Conservation (phyloP, 768 basidiomycete genomes). For the Brasilioporus rufonigricans region DNA sequence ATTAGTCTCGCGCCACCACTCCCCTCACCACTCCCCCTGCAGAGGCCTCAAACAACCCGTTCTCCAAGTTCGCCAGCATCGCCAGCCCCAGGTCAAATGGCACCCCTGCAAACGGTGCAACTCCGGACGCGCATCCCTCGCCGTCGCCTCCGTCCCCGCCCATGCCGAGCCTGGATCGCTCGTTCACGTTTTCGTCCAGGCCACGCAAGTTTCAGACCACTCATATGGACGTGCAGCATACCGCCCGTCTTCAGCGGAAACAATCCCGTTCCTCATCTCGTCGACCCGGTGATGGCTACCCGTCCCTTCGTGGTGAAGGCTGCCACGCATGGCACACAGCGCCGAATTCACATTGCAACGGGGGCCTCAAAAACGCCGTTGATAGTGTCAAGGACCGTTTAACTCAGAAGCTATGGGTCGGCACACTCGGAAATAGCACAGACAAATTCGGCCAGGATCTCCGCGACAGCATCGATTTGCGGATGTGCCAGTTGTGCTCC, state of each 20-base stretch:
- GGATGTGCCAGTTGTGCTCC: slow-evolving; percentile 40
- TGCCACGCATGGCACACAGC: slow-evolving; percentile 44
- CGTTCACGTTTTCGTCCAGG: slow-evolving; percentile 23
- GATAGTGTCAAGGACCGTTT: slow-evolving; percentile 59
- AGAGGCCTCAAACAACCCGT: slow-evolving; percentile 60
- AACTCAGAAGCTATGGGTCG: slow-evolving; percentile 58
- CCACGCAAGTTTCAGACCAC: slow-evolving; percentile 51
- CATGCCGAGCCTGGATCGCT: slow-evolving; percentile 22
- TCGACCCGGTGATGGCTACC: slow-evolving; percentile 33
- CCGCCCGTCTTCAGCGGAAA: slow-evolving; percentile 48
- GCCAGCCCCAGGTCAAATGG: slow-evolving; percentile 20
- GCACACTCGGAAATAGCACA: slow-evolving; percentile 71
- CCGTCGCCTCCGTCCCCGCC: not conserved
- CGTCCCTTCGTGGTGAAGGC: slow-evolving; percentile 29
- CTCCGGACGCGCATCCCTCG: not conserved
- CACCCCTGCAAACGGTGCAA: slow-evolving; percentile 14
- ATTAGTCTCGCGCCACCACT: slow-evolving; percentile 38
- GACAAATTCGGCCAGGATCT: slow-evolving; percentile 60
- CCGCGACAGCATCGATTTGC: slow-evolving; percentile 52
- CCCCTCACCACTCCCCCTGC: slow-evolving; percentile 42
- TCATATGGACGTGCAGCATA: slow-evolving; percentile 38
- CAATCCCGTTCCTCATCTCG: slow-evolving; percentile 53
- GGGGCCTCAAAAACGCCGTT: slow-evolving; percentile 81
- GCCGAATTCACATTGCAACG: slow-evolving; percentile 75
- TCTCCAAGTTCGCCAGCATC: slow-evolving; percentile 46